These are phyloP conservation scores for Neltuma alba DNA, from an alignment of 306 rosid species.

Conservation along the genomic window DNA sequence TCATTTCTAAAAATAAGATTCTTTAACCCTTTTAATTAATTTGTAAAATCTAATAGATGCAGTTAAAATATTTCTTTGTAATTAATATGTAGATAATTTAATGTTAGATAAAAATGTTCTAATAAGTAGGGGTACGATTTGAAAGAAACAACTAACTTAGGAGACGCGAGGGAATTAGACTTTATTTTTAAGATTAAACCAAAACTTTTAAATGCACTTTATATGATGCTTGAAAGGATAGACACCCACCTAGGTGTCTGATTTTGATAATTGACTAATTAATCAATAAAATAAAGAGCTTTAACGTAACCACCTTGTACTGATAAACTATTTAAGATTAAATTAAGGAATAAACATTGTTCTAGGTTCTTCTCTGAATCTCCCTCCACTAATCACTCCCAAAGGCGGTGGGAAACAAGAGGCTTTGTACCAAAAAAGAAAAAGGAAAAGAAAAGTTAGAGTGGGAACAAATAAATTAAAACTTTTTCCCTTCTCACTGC, in stretches of 20 bases:
- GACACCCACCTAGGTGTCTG: slow-evolving; percentile 10
- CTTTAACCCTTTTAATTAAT: too few relatives aligned
- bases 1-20: too few relatives aligned
- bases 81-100: background rate
- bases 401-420: slow-evolving; percentile 40
- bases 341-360: slow-evolving; percentile 37
- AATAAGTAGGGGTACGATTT: background rate
- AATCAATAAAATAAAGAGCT: slow-evolving; percentile 1
- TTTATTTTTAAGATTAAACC: too few relatives aligned
- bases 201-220: too few relatives aligned
- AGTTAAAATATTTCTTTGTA: background rate
- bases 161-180: too few relatives aligned
- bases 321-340: background rate
- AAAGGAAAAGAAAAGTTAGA: slow-evolving; percentile 53
- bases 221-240: slow-evolving; percentile 16
- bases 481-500: slow-evolving; percentile 31
- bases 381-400: slow-evolving; percentile 48
- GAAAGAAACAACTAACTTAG: background rate
- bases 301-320: background rate
- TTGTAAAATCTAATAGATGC: too few relatives aligned
- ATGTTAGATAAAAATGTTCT: background rate
- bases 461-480: slow-evolving; percentile 16
- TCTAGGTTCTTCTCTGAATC: slow-evolving; percentile 46
- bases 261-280: slow-evolving; percentile 21
- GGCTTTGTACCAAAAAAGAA: slow-evolving; percentile 42